phyloP scores from a whole-genome alignment of 2,329 filamentous ascomycete genomes.

The Cladosporium sp. region DNA sequence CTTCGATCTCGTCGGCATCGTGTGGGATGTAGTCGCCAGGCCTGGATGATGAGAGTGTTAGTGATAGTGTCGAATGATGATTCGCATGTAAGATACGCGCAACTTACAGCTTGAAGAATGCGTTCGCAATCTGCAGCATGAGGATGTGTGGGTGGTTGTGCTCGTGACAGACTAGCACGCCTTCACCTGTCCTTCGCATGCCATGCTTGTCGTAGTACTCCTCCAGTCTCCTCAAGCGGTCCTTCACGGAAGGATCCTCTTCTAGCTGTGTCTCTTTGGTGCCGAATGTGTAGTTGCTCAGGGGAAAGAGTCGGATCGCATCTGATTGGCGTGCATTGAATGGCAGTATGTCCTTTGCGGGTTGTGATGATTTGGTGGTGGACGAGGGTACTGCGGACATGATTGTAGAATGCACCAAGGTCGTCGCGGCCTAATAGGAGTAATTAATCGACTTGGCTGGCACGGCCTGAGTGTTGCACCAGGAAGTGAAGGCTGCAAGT shows the following conservation, averaged over 20 bases:
- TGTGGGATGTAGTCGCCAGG: slow-evolving; percentile 91
- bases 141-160: slow-evolving; percentile 98
- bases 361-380: slow-evolving; percentile 29
- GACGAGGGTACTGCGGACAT: slow-evolving; percentile 34
- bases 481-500: not conserved
- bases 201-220: slow-evolving; percentile 90
- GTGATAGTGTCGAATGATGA: too few relatives aligned
- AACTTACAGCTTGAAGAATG: slow-evolving; percentile 88
- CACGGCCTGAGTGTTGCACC: not conserved
- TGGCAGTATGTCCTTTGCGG: slow-evolving; percentile 45
- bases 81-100: not conserved
- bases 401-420: not conserved
- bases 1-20: slow-evolving; percentile 85
- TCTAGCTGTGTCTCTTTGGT: slow-evolving; percentile 98
- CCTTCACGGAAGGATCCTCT: slow-evolving; percentile 93
- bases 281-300: slow-evolving; percentile 98
- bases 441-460: not conserved
- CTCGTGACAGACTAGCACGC: slow-evolving; percentile 95
- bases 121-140: slow-evolving; percentile 99
- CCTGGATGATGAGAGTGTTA: slow-evolving; percentile 39
- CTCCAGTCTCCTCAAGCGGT: slow-evolving; percentile 88
- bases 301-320: slow-evolving; percentile 81
- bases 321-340: slow-evolving; percentile 89
- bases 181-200: slow-evolving; percentile 96
- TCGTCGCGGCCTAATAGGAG: not conserved